A percentile compares a stretch with the other conserved stretches of the same genome.
phyloP scores from a whole-genome alignment of 495 filamentous ascomycete genomes.

The Aspergillus steynii region DNA sequence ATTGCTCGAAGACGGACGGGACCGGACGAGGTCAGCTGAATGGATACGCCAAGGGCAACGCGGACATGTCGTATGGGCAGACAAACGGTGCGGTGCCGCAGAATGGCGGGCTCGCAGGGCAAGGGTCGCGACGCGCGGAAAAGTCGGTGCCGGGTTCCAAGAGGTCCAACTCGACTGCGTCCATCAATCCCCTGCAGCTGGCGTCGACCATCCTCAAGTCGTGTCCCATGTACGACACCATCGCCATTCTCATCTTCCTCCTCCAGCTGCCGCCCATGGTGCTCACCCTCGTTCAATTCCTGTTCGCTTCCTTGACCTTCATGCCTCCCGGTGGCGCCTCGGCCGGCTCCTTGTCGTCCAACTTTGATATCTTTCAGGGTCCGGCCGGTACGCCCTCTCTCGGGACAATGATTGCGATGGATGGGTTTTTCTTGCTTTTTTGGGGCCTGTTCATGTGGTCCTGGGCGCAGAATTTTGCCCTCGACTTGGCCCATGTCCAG shows the following conservation, averaged over 20 bases:
- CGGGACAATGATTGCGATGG: constrained; percentile 77
- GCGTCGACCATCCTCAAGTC: constrained; percentile 84
- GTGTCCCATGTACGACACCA: constrained; percentile 91
- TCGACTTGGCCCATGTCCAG: constrained; percentile 95
- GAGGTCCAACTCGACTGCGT: constrained; percentile 61
- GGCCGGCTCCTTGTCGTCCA: constrained; percentile 55
- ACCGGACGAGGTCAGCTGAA: constrained; percentile 40
- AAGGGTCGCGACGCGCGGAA: constrained; percentile 38
- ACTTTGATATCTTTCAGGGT: constrained; percentile 74
- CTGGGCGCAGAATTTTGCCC: constrained; percentile 80
- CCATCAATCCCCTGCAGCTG: constrained; percentile 65
- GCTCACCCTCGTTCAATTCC: constrained; percentile 84
- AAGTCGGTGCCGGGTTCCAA: constrained; percentile 50
- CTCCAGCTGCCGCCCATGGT: constrained; percentile 93
- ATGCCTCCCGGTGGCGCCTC: constrained; percentile 67
- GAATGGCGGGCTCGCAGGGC: constrained; percentile 34
- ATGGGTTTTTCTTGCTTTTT: constrained; percentile 74
- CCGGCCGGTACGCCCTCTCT: constrained; percentile 72
- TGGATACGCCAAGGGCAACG: constrained; percentile 40
- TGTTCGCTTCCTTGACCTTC: constrained; percentile 93
- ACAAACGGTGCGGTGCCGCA: constrained; percentile 37
- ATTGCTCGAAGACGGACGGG: constrained; percentile 36
- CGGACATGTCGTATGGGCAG: constrained; percentile 43
- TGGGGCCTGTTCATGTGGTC: constrained; percentile 88
- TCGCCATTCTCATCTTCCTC: constrained; percentile 96